Evolutionary conservation across 2,329 filamentous ascomycete species (phyloP).

Genomic region (Coniochaeta ligniaria): DNA sequence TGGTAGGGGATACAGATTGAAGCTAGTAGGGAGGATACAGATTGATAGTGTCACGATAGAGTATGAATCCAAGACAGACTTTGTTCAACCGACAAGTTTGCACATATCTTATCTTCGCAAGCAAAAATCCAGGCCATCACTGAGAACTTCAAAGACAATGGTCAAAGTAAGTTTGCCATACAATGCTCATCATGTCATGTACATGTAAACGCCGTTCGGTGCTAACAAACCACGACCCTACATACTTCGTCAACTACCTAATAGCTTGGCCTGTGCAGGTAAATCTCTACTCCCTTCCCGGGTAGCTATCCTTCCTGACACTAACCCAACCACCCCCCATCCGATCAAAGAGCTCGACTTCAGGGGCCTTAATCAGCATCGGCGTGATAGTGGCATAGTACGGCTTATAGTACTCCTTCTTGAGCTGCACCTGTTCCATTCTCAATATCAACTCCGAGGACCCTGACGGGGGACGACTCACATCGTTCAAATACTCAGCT

Average conservation of each 20-base stretch:
- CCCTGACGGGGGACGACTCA: not conserved
- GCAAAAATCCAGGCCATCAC: no score
- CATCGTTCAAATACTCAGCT: not conserved
- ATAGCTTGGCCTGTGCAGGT: not conserved
- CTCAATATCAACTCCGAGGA: not conserved
- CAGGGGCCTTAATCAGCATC: not conserved
- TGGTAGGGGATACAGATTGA: no score
- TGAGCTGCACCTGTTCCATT: not conserved
- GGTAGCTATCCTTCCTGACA: not conserved
- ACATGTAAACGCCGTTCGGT: no score
- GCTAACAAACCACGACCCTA: no score
- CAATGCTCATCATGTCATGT: no score
- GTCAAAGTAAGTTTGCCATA: no score
- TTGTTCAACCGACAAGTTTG: no score
- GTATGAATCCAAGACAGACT: no score
- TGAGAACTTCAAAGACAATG: no score
- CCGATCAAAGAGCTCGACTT: not conserved
- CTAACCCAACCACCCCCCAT: not conserved
- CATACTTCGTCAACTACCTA: not conserved
- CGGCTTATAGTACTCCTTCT: not conserved
- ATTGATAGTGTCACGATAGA: no score
- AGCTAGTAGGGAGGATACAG: no score
- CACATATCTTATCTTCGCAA: no score
- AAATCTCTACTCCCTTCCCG: not conserved
- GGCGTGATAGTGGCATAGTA: not conserved